These are phyloP conservation scores for Cytospora paraplurivora DNA, from an alignment of 2,329 filamentous ascomycete genomes.

Conservation along the genomic window DNA sequence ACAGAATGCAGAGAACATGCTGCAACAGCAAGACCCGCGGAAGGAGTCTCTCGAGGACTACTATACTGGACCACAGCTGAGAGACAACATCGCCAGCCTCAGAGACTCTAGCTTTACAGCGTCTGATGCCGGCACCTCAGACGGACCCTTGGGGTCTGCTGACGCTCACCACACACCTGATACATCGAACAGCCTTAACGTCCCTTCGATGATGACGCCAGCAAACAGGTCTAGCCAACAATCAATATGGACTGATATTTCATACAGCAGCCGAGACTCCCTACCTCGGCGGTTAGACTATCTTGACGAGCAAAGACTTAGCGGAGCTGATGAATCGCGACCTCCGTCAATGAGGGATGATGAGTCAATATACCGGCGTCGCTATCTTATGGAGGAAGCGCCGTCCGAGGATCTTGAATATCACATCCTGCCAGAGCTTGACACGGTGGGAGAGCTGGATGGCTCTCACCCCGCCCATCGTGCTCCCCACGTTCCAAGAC, in stretches of 20 bases:
- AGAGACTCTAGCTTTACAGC: conserved; percentile 38
- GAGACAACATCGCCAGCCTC: conserved; percentile 39
- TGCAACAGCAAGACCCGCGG: conserved; percentile 23
- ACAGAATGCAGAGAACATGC: conserved; percentile 25
- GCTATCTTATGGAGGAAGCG: conserved; percentile 19
- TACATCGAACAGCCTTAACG: conserved; percentile 48
- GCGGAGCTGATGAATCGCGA: conserved; percentile 42
- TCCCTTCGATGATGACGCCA: conserved; percentile 48
- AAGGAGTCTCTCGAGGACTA: conserved; percentile 38
- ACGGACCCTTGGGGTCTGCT: conserved; percentile 34
- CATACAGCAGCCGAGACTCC: conserved; percentile 34
- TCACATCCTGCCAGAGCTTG: conserved; percentile 52
- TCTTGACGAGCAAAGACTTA: conserved; percentile 39
- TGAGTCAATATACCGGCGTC: conserved; percentile 20
- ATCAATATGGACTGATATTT: conserved; percentile 64
- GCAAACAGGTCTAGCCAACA: conserved; percentile 55
- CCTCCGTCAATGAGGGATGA: conserved; percentile 28
- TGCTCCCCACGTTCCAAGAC: conserved; percentile 33
- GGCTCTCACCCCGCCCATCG: conserved; percentile 41
- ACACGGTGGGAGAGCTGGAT: conserved; percentile 53
- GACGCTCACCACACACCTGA: conserved; percentile 40
- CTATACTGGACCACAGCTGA: conserved; percentile 37
- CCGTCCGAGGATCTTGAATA: conserved; percentile 26
- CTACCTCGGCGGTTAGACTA: conserved; percentile 26
- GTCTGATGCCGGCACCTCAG: conserved; percentile 37